A percentile compares a stretch with the other conserved stretches of the same genome.
Evolutionary conservation across 2,329 filamentous ascomycete genomes (phyloP).

Genomic region (Venturia pyrina): DNA sequence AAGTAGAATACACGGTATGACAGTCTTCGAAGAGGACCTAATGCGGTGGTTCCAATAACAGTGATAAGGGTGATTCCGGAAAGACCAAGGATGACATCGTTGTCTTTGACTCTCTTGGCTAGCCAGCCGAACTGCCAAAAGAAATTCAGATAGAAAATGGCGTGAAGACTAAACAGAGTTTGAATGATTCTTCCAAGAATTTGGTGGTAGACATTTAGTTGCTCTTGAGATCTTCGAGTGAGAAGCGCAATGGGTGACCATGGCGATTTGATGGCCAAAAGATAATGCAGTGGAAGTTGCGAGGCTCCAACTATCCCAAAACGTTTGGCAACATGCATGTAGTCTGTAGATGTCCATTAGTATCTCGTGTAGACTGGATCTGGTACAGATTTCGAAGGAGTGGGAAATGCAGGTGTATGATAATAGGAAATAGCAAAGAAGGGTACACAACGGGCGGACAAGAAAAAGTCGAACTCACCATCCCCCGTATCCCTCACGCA

Average conservation of each 20-base stretch:
- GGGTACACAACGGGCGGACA: not conserved
- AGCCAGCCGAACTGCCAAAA: constrained; percentile 43
- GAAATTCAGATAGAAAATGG: constrained; percentile 46
- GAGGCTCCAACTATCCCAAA: constrained; percentile 50
- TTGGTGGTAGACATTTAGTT: constrained; percentile 47
- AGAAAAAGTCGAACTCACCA: constrained; percentile 31
- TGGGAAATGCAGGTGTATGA: not conserved
- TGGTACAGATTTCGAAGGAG: too few relatives aligned
- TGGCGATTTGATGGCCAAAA: constrained; percentile 42
- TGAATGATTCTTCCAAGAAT: constrained; percentile 46
- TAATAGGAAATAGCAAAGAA: not conserved
- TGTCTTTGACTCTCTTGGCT: constrained; percentile 42
- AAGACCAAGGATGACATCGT: constrained; percentile 49
- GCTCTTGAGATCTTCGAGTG: constrained; percentile 44
- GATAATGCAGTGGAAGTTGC: constrained; percentile 50
- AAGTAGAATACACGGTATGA: constrained; percentile 47
- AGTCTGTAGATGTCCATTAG: constrained; percentile 34
- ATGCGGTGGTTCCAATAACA: constrained; percentile 38
- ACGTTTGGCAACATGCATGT: constrained; percentile 53
- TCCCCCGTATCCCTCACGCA: constrained; percentile 42
- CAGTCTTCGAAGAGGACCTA: constrained; percentile 34
- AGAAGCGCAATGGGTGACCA: constrained; percentile 43
- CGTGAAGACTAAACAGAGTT: constrained; percentile 42
- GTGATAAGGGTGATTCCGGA: constrained; percentile 35
- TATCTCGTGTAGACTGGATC: not conserved